phyloP scores from a whole-genome alignment of 2,329 filamentous ascomycete species.

The Paecilomyces sp. region DNA sequence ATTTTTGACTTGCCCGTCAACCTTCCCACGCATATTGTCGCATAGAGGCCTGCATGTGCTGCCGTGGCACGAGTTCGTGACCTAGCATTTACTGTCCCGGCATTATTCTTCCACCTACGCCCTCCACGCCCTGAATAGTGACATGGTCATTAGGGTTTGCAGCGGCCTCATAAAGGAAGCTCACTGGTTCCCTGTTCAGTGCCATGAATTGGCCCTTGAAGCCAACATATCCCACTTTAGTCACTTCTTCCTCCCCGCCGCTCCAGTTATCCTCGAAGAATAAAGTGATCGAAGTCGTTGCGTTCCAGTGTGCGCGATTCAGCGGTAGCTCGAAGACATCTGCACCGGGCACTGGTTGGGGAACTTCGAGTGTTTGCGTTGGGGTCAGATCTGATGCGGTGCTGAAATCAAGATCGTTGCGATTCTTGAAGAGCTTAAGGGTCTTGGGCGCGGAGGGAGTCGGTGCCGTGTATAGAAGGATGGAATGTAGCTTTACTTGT shows the following conservation, averaged over 20 bases:
- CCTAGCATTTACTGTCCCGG: constrained; percentile 29
- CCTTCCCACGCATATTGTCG: not conserved
- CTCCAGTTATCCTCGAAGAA: constrained; percentile 93
- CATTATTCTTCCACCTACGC: constrained; percentile 31
- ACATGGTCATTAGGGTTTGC: constrained; percentile 83
- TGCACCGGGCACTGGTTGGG: constrained; percentile 54
- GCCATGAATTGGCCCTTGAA: constrained; percentile 95
- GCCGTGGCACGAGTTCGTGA: not conserved
- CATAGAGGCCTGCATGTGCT: not conserved
- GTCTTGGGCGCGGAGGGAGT: constrained; percentile 68
- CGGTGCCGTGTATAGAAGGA: constrained; percentile 74
- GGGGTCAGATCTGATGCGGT: constrained; percentile 62
- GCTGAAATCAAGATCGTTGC: constrained; percentile 76
- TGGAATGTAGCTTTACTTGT: constrained; percentile 84
- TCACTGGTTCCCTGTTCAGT: constrained; percentile 71
- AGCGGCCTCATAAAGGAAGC: constrained; percentile 88
- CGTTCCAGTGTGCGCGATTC: constrained; percentile 80
- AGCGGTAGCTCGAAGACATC: constrained; percentile 81
- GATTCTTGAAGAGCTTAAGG: constrained; percentile 81
- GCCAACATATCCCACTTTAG: constrained; percentile 71
- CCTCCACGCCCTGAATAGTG: constrained; percentile 37
- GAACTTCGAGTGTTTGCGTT: constrained; percentile 70
- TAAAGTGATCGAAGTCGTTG: constrained; percentile 71
- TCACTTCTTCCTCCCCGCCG: constrained; percentile 71
- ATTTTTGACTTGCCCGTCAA: not conserved